Percentiles rank a stretch among this genome's conserved stretches.
These are phyloP conservation scores for barrel medic (Medicago truncatula) DNA, from an alignment of 306 rosid genomes.

Conservation along the genomic window DNA sequence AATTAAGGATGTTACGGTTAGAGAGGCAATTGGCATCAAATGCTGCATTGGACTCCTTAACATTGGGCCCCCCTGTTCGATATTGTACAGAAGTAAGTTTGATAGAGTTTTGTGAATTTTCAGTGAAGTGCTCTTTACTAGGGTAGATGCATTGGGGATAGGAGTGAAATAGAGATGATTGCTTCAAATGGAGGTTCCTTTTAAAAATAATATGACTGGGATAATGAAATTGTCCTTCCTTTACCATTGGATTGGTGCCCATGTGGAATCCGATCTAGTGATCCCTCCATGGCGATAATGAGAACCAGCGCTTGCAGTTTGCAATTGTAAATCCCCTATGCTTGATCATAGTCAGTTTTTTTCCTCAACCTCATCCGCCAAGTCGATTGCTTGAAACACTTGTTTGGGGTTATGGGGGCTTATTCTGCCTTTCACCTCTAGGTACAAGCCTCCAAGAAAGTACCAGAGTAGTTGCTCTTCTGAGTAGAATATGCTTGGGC, in stretches of 20 bases:
- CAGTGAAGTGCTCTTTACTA: conserved; percentile 19
- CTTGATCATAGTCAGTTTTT: background rate
- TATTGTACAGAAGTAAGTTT: conserved; percentile 66
- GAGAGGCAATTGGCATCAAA: conserved; percentile 75
- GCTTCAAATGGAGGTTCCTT: conserved; percentile 28
- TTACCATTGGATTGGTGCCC: conserved; percentile 16
- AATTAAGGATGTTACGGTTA: conserved; percentile 67
- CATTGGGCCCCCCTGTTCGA: conserved; percentile 83
- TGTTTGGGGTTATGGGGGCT: background rate
- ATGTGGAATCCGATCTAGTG: background rate
- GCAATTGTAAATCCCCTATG: background rate
- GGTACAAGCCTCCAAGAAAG: background rate
- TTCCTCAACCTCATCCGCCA: background rate
- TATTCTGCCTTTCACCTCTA: background rate
- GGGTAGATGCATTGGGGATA: background rate
- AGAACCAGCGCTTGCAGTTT: background rate
- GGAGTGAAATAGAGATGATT: conserved; percentile 28
- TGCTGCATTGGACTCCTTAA: conserved; percentile 73
- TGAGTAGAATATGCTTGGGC: background rate
- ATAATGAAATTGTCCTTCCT: background rate
- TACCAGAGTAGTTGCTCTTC: background rate
- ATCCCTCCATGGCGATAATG: background rate
- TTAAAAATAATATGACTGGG: background rate
- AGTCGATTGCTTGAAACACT: background rate
- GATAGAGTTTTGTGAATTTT: conserved; percentile 26